These are phyloP conservation scores for Paxillus involutus DNA, from an alignment of 768 basidiomycete genomes.

Conservation along the genomic window DNA sequence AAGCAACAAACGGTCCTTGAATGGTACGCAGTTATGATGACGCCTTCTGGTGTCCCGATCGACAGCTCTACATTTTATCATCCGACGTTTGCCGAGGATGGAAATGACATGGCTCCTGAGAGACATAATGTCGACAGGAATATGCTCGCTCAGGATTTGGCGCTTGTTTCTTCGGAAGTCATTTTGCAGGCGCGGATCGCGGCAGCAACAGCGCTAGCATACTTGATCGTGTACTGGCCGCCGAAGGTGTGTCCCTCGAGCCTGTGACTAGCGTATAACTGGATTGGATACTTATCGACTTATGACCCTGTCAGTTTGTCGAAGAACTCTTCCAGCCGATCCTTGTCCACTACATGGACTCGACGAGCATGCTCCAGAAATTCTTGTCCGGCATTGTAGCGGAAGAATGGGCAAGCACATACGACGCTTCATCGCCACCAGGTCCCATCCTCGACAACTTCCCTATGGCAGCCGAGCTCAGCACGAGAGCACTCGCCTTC, in stretches of 20 bases:
- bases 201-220: slow-evolving; percentile 74
- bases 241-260: slow-evolving; percentile 39
- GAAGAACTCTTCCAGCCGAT: slow-evolving; percentile 75
- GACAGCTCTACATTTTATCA: slow-evolving; percentile 69
- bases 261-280: not conserved
- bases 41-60: slow-evolving; percentile 80
- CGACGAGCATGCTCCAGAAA: slow-evolving; percentile 89
- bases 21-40: slow-evolving; percentile 90
- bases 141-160: slow-evolving; percentile 88
- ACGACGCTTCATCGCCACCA: slow-evolving; percentile 36
- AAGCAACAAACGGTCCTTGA: slow-evolving; percentile 64
- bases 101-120: slow-evolving; percentile 47
- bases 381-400: slow-evolving; percentile 82
- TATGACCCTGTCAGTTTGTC: slow-evolving; percentile 32
- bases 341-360: slow-evolving; percentile 77
- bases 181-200: slow-evolving; percentile 80
- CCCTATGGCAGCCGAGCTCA: slow-evolving; percentile 64
- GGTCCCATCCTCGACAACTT: slow-evolving; percentile 54
- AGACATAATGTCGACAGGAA: slow-evolving; percentile 96
- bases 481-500: slow-evolving; percentile 63
- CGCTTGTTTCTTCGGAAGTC: slow-evolving; percentile 73
- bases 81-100: slow-evolving; percentile 50
- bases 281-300: not conserved
- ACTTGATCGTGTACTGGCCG: slow-evolving; percentile 69
- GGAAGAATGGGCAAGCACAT: slow-evolving; percentile 86